Base-by-base conservation (phyloP, 345 rosid genomes). In the Citrus australasica region DNA sequence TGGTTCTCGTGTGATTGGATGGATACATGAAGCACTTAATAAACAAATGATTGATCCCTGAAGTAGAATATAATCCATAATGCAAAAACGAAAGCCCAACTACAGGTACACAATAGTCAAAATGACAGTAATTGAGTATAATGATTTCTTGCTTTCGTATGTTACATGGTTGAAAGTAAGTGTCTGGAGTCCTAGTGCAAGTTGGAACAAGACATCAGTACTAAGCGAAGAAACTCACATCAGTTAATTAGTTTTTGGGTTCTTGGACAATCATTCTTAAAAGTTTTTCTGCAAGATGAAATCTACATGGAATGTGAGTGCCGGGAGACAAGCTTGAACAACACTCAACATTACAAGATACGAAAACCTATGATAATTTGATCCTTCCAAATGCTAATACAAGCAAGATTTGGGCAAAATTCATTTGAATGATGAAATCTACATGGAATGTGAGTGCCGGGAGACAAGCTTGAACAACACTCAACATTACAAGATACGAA, bases 21-120 rank as follows among this genome's bases (percentile, higher is more conserved):
- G 8, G 27, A 17, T 28, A 32, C 3, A 56, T 65, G 5, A 19
- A 22, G 28, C 38, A 25, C 25, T 48, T 27, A 16, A 25, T 42
- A 22, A 48, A 75, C 11, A 65, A 63, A 9, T 13, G 6, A 13
- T 30, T 22, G 61, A 28, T 46, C 9, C 40, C 77, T 74, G 27
- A 6, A 40, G 67, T 75, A 64, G 71, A 75, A 75, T 35, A 46
- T 61, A 64, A 30, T 64, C 30, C 22, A 64, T 7, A 6, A 58
- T 30, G 71, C 33, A 30, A 64, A 75, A 48, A 22, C 7, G 78
- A 75, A 64, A 75, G 78, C 70, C 62, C 33, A 65, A 48, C 78
- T 32, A 32, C 33, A 51, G 48, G 63, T 48, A 65, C 33, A 22
- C 28, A 46, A 48, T 6, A n/a, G 71, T 75, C 78, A 75, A 75